A percentile compares a stretch with the other conserved stretches of the same genome.
phyloP scores from a whole-genome alignment of 306 rosid species.

The Begonia loranthoides region DNA sequence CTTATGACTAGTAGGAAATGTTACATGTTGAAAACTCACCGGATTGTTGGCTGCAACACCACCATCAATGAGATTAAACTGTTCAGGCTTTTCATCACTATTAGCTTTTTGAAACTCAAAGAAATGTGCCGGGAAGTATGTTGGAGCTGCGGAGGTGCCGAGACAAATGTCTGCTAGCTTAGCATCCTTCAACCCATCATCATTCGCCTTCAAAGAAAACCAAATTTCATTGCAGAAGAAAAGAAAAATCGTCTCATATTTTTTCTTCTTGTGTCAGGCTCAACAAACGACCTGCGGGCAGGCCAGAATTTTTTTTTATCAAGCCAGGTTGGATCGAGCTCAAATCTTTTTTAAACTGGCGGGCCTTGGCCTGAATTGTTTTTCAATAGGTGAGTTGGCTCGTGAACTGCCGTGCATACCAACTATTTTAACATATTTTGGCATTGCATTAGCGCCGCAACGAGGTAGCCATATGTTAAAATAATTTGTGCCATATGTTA shows the following conservation, averaged over 20 bases:
- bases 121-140: conserved; percentile 26
- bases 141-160: conserved; percentile 34
- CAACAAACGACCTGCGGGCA: no score
- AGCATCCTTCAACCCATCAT: conserved; percentile 16
- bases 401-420: no score
- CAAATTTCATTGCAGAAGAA: neutral
- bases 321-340: no score
- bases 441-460: no score
- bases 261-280: neutral
- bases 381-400: no score
- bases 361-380: no score
- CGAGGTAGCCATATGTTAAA: no score
- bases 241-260: neutral
- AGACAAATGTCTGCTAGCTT: conserved; percentile 28
- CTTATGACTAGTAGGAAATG: neutral
- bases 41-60: conserved; percentile 36
- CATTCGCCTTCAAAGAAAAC: conserved; percentile 16
- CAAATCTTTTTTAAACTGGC: no score
- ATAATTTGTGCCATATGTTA: no score
- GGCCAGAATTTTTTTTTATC: no score
- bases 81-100: conserved; percentile 5
- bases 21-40: conserved; percentile 7
- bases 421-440: no score
- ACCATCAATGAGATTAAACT: conserved; percentile 26
- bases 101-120: conserved; percentile 14